Percentiles rank a stretch among this genome's conserved stretches.
These are phyloP conservation scores for Picea abies DNA, from an alignment of 83 land plant genomes.

Conservation along the genomic window DNA sequence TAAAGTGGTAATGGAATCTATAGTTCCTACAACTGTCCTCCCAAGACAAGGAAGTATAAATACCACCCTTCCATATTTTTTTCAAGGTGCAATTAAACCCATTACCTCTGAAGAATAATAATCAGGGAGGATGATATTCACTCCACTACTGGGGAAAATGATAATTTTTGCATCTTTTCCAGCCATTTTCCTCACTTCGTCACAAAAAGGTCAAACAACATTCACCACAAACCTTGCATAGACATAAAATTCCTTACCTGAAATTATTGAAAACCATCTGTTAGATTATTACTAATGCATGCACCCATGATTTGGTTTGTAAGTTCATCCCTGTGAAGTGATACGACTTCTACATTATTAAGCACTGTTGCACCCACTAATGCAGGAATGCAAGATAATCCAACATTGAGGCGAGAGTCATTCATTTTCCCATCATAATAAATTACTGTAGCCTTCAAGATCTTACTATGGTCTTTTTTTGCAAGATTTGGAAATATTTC, in stretches of 20 bases:
- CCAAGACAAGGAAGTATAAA: too few relatives aligned
- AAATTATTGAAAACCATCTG: not conserved
- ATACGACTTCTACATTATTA: constrained; percentile 88
- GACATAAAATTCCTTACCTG: constrained; percentile 92
- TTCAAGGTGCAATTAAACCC: constrained; percentile 98
- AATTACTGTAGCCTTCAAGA: constrained; percentile 88
- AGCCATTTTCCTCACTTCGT: constrained; percentile 77
- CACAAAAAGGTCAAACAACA: constrained; percentile 98
- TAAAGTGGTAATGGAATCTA: too few relatives aligned
- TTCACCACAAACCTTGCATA: constrained; percentile 91
- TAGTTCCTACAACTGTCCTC: too few relatives aligned
- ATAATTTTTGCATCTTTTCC: constrained; percentile 60
- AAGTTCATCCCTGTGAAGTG: constrained; percentile 62
- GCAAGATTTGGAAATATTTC: constrained; percentile 90
- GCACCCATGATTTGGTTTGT: constrained; percentile 68
- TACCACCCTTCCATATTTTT: constrained; percentile 98
- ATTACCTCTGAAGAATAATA: constrained; percentile 96
- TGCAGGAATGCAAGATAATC: constrained; percentile 87
- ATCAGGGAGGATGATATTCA: constrained; percentile 93
- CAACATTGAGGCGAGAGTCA: constrained; percentile 88
- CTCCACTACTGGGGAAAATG: constrained; percentile 94
- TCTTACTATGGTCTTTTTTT: constrained; percentile 55
- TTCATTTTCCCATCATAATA: constrained; percentile 98
- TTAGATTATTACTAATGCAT: constrained; percentile 56
- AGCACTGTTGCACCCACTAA: constrained; percentile 83